Evolutionary conservation across 257 asterid species (phyloP).

Genomic region (Plantago ovata): DNA sequence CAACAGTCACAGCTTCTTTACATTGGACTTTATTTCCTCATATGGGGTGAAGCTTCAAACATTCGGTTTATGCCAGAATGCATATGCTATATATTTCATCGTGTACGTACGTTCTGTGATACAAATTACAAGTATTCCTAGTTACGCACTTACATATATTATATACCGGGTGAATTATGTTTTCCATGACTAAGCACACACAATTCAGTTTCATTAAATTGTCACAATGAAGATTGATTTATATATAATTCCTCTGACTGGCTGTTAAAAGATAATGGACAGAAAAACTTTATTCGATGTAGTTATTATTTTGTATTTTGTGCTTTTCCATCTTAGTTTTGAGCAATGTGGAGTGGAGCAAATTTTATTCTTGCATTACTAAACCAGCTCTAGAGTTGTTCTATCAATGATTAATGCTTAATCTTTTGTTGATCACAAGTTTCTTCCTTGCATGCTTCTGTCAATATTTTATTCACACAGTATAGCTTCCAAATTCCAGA

Average conservation of each 20-base stretch:
- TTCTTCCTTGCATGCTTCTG: constrained; percentile 12
- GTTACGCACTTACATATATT: not conserved
- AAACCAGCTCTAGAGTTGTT: not conserved
- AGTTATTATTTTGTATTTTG: too few species aligned
- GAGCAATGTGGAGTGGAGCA: too few species aligned
- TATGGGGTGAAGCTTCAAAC: constrained; percentile 99
- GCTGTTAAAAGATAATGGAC: too few species aligned
- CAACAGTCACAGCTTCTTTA: constrained; percentile 89
- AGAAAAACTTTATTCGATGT: too few species aligned
- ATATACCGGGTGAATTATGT: not conserved
- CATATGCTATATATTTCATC: constrained; percentile 91
- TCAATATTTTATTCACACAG: constrained; percentile 10
- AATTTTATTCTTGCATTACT: too few species aligned
- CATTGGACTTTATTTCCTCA: constrained; percentile 91
- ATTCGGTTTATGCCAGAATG: constrained; percentile 99
- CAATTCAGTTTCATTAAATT: too few species aligned
- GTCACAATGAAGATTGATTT: too few species aligned
- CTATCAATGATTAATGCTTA: constrained; percentile 2
- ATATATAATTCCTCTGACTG: too few species aligned
- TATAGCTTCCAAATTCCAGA: constrained; percentile 39
- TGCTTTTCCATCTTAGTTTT: too few species aligned
- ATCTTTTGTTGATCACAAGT: not conserved
- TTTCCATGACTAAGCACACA: too few species aligned
- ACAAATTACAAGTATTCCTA: constrained; percentile 9
- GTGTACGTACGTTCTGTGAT: constrained; percentile 44